Percentiles rank a stretch among this genome's conserved stretches.
Conservation (phyloP, 2,329 filamentous ascomycete genomes). For the Phialemoniopsis sp. region DNA sequence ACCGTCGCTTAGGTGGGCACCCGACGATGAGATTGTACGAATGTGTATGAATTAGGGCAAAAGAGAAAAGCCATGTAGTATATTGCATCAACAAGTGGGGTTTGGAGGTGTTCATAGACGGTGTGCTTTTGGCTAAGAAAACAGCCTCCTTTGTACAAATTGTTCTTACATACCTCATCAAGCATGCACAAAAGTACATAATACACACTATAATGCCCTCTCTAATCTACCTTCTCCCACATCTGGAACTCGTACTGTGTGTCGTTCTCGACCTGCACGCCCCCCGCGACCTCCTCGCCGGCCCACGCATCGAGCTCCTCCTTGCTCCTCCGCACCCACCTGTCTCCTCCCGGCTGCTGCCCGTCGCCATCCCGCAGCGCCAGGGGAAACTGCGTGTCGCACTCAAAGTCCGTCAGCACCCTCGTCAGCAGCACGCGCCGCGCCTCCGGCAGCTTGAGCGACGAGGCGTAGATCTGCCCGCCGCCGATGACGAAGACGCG, state of each 20-base stretch:
- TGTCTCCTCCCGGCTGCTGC: constrained; percentile 11
- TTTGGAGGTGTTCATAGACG: too few relatives aligned
- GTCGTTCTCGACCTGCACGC: constrained; percentile 57
- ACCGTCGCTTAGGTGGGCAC: not conserved
- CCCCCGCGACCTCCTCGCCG: constrained; percentile 58
- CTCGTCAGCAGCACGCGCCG: constrained; percentile 66
- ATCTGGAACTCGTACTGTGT: constrained; percentile 69
- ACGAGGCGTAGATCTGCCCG: constrained; percentile 74
- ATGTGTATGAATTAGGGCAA: constrained; percentile 1
- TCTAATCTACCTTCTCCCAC: constrained; percentile 54
- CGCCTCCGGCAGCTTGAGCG: constrained; percentile 55
- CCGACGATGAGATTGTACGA: constrained; percentile 11
- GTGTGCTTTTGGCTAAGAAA: too few relatives aligned
- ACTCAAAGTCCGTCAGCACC: constrained; percentile 66
- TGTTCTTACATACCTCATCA: not conserved
- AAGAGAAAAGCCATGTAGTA: constrained; percentile 1
- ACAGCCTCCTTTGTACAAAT: not conserved
- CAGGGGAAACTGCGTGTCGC: constrained; percentile 72
- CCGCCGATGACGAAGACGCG: constrained; percentile 87
- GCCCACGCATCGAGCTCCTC: constrained; percentile 58
- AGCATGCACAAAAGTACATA: not conserved
- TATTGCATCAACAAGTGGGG: not conserved
- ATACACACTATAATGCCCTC: not conserved
- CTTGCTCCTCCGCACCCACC: constrained; percentile 51
- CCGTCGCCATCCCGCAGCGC: constrained; percentile 33